These are phyloP conservation scores for Fraxinus baroniana DNA, from an alignment of 305 asterid genomes.

Conservation along the genomic window DNA sequence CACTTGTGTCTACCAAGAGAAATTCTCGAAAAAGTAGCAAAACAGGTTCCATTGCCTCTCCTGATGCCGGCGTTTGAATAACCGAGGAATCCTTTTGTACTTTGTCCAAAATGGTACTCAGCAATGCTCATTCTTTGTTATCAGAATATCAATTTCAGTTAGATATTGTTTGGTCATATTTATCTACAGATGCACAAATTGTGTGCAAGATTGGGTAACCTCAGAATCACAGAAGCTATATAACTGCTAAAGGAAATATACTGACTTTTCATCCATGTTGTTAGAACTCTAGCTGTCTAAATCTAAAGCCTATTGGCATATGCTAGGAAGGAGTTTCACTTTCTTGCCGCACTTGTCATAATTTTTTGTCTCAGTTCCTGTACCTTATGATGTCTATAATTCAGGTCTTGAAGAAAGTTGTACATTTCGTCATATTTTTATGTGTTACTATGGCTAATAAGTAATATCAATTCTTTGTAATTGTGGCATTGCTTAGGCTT, in stretches of 20 bases:
- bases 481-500: not conserved
- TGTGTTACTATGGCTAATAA: not conserved
- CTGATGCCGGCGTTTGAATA: constrained; percentile 8
- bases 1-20: constrained; percentile 76
- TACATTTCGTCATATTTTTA: not conserved
- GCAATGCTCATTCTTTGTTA: not conserved
- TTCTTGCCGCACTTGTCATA: not conserved
- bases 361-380: not conserved
- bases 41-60: constrained; percentile 35
- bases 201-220: not conserved
- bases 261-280: not conserved
- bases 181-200: not conserved
- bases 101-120: not conserved
- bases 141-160: not conserved
- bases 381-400: not conserved
- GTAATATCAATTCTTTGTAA: not conserved
- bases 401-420: not conserved
- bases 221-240: not conserved
- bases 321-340: not conserved
- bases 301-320: not conserved
- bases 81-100: not conserved
- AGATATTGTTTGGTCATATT: not conserved
- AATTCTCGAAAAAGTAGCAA: constrained; percentile 49
- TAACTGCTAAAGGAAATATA: not conserved
- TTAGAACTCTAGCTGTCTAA: not conserved